These are phyloP conservation scores for Dipodascus albidus DNA, from an alignment of 805 yeast species.

Conservation along the genomic window DNA sequence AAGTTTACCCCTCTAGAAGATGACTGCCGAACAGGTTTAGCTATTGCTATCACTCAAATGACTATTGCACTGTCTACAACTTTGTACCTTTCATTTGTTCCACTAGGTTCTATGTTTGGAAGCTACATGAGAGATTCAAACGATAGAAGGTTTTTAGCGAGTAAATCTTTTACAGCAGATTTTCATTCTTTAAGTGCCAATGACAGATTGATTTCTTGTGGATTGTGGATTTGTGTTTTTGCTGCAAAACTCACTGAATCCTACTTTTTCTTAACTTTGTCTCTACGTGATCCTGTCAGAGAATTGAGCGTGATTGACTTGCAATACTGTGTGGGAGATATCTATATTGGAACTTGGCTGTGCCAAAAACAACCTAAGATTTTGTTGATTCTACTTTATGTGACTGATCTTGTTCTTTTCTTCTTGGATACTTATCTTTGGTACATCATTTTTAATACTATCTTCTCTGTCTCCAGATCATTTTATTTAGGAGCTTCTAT, in stretches of 20 bases:
- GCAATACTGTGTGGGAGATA: constrained; percentile 51
- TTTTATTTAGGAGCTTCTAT: constrained; percentile 68
- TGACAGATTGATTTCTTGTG: constrained; percentile 49
- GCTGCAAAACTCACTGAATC: constrained; percentile 63
- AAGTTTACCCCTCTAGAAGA: constrained; percentile 27
- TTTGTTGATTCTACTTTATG: constrained; percentile 39
- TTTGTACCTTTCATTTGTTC: constrained; percentile 47
- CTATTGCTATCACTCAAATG: constrained; percentile 43
- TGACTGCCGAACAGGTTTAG: constrained; percentile 23
- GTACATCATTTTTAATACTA: constrained; percentile 74
- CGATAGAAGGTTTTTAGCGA: constrained; percentile 32
- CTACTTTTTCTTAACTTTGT: constrained; percentile 62
- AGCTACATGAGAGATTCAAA: constrained; percentile 24
- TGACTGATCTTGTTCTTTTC: constrained; percentile 58
- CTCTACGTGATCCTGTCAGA: constrained; percentile 62
- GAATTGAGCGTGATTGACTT: constrained; percentile 49
- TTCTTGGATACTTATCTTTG: constrained; percentile 75
- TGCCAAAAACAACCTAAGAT: constrained; percentile 50
- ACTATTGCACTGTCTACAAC: constrained; percentile 43
- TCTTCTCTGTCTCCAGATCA: constrained; percentile 60
- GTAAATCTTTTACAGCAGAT: constrained; percentile 47
- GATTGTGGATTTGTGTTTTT: constrained; percentile 60
- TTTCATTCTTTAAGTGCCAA: constrained; percentile 43
- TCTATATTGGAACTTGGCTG: constrained; percentile 36
- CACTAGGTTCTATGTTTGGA: constrained; percentile 46